Base-by-base conservation (phyloP, 495 filamentous ascomycete species). In the Xylaria curta region DNA sequence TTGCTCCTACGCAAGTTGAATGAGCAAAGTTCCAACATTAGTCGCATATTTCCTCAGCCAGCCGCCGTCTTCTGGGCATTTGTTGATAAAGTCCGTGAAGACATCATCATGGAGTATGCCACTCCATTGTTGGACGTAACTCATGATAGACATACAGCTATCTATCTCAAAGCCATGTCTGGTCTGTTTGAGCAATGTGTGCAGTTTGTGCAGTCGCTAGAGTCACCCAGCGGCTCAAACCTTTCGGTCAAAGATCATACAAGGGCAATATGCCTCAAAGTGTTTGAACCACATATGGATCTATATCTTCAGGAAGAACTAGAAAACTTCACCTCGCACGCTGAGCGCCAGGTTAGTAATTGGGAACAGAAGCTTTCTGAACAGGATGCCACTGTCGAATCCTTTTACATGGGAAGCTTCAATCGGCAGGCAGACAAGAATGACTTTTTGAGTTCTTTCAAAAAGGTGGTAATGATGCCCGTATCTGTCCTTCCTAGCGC, bases 381-480 rank as follows among this genome's bases (percentile, higher is more conserved):
- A 68, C 92, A 97, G 80, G 94, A 97, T 60, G 94, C 94, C 42
- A 92, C 92, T 6, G 93, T 92, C 19, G 95, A 98, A 79, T 95
- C 93, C 0, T 95, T 97, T 76, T 93, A 94, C 81, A 97, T 98
- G 94, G 92, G 90, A 10, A 97, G 93, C 76, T 88, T 98, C 77
- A 97, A 94, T 72, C 89, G 97, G 36, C 94, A 97, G 83, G 95
- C 93, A 3, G 97, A 96, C 77, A 99, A 99, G 80, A 90, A 91
- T 56, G 97, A 99, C 79, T 99, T 99, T 76, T 78, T 99, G 74
- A 95, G 89, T 21, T 97, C 94, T 1, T 99, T 99, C 85, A 98
- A 94, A 80, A 98, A 99, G 77, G 96, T 99, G 12, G 93, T 99
- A 73, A 97, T 98, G 93, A 94, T 97, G 90, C 97, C 97, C 28